Base-by-base conservation (phyloP, 768 basidiomycete species). In the Hygrophoropsis aurantiaca region DNA sequence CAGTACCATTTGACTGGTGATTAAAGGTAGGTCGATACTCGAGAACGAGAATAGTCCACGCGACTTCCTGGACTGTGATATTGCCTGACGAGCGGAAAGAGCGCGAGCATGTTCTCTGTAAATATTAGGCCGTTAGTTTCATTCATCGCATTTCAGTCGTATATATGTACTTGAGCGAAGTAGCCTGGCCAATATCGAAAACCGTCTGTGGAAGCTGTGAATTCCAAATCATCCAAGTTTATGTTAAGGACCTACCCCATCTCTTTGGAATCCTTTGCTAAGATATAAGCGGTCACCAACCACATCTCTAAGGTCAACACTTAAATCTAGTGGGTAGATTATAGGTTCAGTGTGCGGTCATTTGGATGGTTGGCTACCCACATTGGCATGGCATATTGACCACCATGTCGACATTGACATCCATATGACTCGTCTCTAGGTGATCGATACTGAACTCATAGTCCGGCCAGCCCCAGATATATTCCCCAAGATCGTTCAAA, bases 301-400 rank as follows among this genome's bases (percentile, higher is more conserved):
- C 0, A 88, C 89, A 63, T 99, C 95, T 48, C 94, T 75, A 51
- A 99, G 63, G 62, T 98, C 95, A 20, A 97, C 87, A 40, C 81
- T 85, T 42, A 98, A 71, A 61, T 77, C 94, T 97, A 53, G n/a
- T n/a, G 25, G 15, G 35, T 13, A 33, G n/a, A 15, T 42, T 24
- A n/a, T n/a, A n/a, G n/a, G n/a, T n/a, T n/a, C n/a, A n/a, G n/a
- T n/a, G n/a, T n/a, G n/a, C n/a, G n/a, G n/a, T n/a, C n/a, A n/a
- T n/a, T n/a, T n/a, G 23, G 5, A 9, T 11, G 19, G n/a, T 39
- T 5, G n/a, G 5, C 16, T 13, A 81, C 92, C 68, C 65, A 95
- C 94, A 91, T 67, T 78, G 74, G 69, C 94, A 97, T 2, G 92
- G 93, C 80, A 93, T 97, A 57, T 90, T 89, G 30, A 97, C 88